These are phyloP conservation scores for Phyllosticta ampelicida DNA, from an alignment of 2,329 filamentous ascomycete genomes.

Conservation along the genomic window DNA sequence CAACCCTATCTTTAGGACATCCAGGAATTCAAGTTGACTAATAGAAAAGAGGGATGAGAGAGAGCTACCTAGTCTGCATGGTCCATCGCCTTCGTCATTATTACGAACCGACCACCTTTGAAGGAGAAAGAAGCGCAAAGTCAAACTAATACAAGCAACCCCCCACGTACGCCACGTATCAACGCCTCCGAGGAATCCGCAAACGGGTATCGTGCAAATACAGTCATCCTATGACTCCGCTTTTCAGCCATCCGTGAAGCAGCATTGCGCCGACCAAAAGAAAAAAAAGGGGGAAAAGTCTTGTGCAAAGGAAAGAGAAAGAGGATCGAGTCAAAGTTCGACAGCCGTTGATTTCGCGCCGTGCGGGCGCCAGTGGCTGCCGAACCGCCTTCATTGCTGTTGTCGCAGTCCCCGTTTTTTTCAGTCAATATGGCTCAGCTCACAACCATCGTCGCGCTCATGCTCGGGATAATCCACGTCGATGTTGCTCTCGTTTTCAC, in stretches of 20 bases:
- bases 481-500: too few relatives aligned
- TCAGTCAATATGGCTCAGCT: too few relatives aligned
- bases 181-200: not conserved
- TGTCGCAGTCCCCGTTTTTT: too few relatives aligned
- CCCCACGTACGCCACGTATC: not conserved
- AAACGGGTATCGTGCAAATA: not conserved
- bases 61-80: not conserved
- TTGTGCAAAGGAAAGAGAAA: not conserved
- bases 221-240: not conserved
- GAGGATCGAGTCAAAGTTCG: too few relatives aligned
- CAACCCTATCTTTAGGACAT: not conserved
- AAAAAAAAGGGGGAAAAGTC: too few relatives aligned
- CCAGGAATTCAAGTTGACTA: not conserved
- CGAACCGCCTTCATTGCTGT: too few relatives aligned
- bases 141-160: not conserved
- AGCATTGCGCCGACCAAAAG: not conserved
- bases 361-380: not conserved
- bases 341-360: too few relatives aligned
- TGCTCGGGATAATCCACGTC: too few relatives aligned
- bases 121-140: not conserved
- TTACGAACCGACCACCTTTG: not conserved
- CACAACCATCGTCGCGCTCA: too few relatives aligned
- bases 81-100: not conserved
- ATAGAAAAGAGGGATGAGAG: not conserved
- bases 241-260: not conserved